phyloP scores from a whole-genome alignment of 345 rosid species.

The Bruguiera parviflora region DNA sequence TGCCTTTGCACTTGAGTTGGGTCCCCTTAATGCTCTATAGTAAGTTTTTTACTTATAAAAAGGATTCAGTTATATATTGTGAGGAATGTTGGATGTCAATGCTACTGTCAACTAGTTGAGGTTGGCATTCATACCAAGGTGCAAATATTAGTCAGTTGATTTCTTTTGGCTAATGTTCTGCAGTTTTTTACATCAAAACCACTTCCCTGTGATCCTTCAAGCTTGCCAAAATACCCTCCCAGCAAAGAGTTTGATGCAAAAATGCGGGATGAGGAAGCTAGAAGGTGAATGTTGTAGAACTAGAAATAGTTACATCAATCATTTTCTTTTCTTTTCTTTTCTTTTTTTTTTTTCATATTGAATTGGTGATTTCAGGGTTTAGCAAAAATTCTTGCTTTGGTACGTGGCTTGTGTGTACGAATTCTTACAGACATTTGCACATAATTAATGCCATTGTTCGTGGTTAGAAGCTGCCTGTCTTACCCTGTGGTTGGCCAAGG shows the following conservation, averaged over 20 bases:
- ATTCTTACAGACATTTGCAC: no score
- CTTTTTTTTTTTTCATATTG: background rate
- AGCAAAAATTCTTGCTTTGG: no score
- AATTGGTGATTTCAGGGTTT: no score
- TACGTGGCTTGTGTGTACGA: no score
- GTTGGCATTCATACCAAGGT: background rate
- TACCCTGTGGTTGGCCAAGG: background rate
- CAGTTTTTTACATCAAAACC: conserved; percentile 87
- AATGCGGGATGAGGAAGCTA: conserved; percentile 82
- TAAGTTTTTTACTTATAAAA: no score
- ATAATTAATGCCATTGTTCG: background rate
- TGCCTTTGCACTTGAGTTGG: no score
- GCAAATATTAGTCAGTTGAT: background rate
- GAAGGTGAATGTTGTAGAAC: conserved; percentile 54
- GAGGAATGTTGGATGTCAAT: no score
- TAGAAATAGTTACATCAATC: background rate
- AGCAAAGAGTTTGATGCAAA: conserved; percentile 98
- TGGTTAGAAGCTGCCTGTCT: background rate
- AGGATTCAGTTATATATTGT: no score
- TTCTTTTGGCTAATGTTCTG: conserved; percentile 22
- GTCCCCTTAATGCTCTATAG: no score
- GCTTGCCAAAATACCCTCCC: conserved; percentile 94
- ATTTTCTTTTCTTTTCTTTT: no score
- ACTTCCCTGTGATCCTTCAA: conserved; percentile 89
- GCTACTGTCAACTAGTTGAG: background rate